Evolutionary conservation across 768 basidiomycete species (phyloP), one percentile per base, ranked within the genome.

Genomic region (Cystoderma amianthinum): DNA sequence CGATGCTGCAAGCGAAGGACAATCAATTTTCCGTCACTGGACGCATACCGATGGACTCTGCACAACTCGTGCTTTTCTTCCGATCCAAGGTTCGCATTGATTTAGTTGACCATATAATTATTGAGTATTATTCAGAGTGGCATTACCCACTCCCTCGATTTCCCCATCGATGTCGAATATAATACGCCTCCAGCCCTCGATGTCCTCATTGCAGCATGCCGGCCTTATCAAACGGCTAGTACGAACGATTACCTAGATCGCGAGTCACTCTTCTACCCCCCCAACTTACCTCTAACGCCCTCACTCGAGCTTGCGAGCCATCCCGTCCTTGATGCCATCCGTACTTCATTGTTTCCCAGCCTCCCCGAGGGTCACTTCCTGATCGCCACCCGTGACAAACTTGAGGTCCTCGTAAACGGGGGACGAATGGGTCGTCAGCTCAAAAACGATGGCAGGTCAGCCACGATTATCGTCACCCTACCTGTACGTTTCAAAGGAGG

Each of bases 251-350:
- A 76, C 51, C 63, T 69, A 1, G 76, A 78, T 43, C 73, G 70
- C 45, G 83, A 85, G 48, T 77, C 82, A 0, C 68, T 85, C 16
- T 80, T 78, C 59, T 90, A 79, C 59, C 87, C 86, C 5, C 66
- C 78, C 5, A 80, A 71, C 40, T 77, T 86, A 36, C 82, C 85
- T 13, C 62, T 88, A 43, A 86, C 83, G 0, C 68, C 82, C 18
- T 82, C 87, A 0, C 74, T 90, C 49, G 87, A 91, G 50, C 71
- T 91, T 46, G 73, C 85, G 15, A 87, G 82, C 56, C 84, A 86
- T 53, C 87, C 87, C 2, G 80, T 91, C 54, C 74, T 91, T 45
- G 86, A 87, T 48, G 80, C 86, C 0, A 67, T 89, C 16, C 78
- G 79, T 36, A 78, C 65, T 42, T 67, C 79, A 0, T 65, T 91